phyloP scores from a whole-genome alignment of 176 grass and related monocot species.

The Coix lacrymajobi region DNA sequence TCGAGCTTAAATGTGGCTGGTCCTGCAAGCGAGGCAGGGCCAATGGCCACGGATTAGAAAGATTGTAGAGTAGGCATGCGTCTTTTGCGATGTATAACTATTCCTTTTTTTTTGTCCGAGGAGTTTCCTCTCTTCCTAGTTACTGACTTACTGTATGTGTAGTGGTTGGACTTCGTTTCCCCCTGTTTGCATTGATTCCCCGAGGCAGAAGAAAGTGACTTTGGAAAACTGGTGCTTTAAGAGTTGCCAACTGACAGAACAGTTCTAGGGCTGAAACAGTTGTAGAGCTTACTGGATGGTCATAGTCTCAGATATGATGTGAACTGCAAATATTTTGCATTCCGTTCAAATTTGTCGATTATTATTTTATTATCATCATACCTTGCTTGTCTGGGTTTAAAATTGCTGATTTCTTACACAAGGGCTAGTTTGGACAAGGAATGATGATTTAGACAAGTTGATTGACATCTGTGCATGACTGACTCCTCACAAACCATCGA shows the following conservation, averaged over 20 bases:
- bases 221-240: not conserved
- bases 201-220: conserved; percentile 13
- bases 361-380: not conserved
- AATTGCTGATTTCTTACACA: not conserved
- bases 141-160: too few relatives aligned
- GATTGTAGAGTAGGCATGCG: conserved; percentile 41
- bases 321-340: conserved; percentile 27
- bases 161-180: conserved; percentile 19
- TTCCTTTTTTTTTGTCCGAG: conserved; percentile 33
- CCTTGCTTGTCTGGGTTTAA: not conserved
- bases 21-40: conserved; percentile 32
- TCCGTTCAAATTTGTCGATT: conserved; percentile 13
- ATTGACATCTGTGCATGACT: not conserved
- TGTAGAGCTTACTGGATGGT: conserved; percentile 18
- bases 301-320: conserved; percentile 20
- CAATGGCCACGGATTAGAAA: conserved; percentile 18
- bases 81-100: conserved; percentile 38
- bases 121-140: conserved; percentile 9
- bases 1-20: conserved; percentile 3
- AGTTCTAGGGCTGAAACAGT: conserved; percentile 1
- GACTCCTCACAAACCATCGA: too few relatives aligned
- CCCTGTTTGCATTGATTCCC: not conserved
- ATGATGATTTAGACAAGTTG: not conserved
- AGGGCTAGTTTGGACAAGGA: not conserved
- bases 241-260: not conserved